Base-by-base conservation (phyloP, 192 early-diverging fungal genomes). In the Haplosporangium gracile region DNA sequence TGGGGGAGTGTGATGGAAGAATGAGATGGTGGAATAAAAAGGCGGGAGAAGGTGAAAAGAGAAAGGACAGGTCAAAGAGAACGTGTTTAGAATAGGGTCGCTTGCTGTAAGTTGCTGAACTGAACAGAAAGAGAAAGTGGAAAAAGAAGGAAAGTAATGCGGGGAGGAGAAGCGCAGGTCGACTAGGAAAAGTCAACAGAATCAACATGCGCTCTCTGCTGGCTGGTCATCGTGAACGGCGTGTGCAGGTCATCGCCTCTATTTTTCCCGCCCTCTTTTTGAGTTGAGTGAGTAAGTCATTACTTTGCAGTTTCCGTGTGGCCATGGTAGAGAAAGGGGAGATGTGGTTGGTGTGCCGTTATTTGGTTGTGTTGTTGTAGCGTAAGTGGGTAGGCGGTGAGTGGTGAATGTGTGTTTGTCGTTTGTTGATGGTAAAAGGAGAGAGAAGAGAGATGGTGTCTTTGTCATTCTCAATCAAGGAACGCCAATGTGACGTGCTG, bases 271-370 rank as follows among this genome's bases (percentile, higher is more conserved):
- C 22, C 34, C 38, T 8, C 49, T 45, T 40, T 32, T 45, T 29
- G 34, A 9, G n/a, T 13, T 32, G 34, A 36, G 47, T n/a, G 11
- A 6, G n/a, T 65, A 11, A 26, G 22, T 57, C 10, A 47, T 86
- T 86, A 86, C 84, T 86, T 73, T 86, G 84, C 38, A 86, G 79
- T 86, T 86, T 86, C 84, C 84, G 74, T 77, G 84, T 81, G 32
- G 84, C 84, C 84, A 86, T 86, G 75, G 74, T 38, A 60, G 60
- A 68, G 72, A 74, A 36, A 20, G 29, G 45, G 53, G 34, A 38
- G 38, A 39, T 22, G 74, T 74, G 7, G 26, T 55, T 65, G 11
- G 75, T 81, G 65, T 51, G 68, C 32, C 60, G 70, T 72, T 70
- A 13, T 39, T 71, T 10, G 5, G 49, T 51, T 51, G 29, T 34